A percentile compares a stretch with the other conserved stretches of the same genome.
Evolutionary conservation across 495 filamentous ascomycete genomes (phyloP).

Genomic region (Aspergillus mulundensis): DNA sequence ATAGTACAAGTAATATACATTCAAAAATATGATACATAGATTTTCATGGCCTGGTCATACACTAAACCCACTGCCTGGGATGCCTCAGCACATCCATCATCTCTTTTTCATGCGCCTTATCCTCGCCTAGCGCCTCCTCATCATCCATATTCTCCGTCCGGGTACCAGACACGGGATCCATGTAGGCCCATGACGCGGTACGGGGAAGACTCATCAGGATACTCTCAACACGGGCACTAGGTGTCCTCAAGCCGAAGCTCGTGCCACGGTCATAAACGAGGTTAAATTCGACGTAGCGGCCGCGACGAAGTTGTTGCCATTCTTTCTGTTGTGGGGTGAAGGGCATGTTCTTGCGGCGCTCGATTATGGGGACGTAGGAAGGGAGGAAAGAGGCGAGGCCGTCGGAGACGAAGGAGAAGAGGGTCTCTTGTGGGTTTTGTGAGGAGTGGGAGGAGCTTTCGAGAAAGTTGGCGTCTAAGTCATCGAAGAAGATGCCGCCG

Average conservation of each 20-base stretch:
- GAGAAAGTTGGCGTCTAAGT: slow-evolving; percentile 69
- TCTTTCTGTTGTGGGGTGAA: slow-evolving; percentile 81
- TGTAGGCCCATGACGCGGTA: slow-evolving; percentile 92
- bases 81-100: slow-evolving; percentile 79
- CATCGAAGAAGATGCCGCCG: slow-evolving; percentile 98
- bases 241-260: slow-evolving; percentile 89
- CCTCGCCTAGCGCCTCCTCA: slow-evolving; percentile 37
- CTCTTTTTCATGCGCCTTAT: slow-evolving; percentile 55
- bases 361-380: slow-evolving; percentile 84
- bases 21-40: background rate
- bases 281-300: slow-evolving; percentile 97
- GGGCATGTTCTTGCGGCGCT: slow-evolving; percentile 83
- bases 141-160: slow-evolving; percentile 34
- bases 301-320: slow-evolving; percentile 93
- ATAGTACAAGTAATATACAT: background rate
- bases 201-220: slow-evolving; percentile 96
- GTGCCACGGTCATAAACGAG: slow-evolving; percentile 96
- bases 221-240: slow-evolving; percentile 86
- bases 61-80: slow-evolving; percentile 85
- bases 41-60: background rate
- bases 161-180: slow-evolving; percentile 62
- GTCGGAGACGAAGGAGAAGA: slow-evolving; percentile 87
- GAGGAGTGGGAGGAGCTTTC: slow-evolving; percentile 42
- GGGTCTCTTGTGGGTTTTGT: slow-evolving; percentile 81
- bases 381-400: slow-evolving; percentile 84